Evolutionary conservation across 73 alveolate genomes (phyloP), one percentile per base, ranked within the genome.

Genomic region (Tetrahymena borealis): DNA sequence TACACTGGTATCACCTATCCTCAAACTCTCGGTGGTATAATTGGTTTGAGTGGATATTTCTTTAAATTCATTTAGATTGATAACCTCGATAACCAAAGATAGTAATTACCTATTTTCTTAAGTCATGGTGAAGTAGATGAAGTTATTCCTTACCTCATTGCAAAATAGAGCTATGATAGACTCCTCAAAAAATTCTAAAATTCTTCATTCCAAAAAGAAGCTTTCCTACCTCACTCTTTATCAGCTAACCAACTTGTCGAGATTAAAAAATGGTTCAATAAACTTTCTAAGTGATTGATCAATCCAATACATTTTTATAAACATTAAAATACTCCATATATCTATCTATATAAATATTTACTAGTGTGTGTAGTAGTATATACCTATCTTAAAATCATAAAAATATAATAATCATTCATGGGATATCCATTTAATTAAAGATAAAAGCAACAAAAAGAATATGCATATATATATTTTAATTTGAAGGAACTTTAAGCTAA

Each of bases 101-200:
- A 93, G 11, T 38, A 79, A 36, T 79, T 92, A 38, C 95, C 95
- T 39, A 93, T 93, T 38, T 39, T 79, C 78, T 60, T 93, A 5
- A 39, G 90, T 20, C 95, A 93, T 85, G 95, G 95, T 6, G 95
- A 92, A 38, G 90, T 60, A 24, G 95, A 93, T 79, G 95, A 93
- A 39, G 93, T 78, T 3, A 90, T 93, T 4, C 95, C 93, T 0
- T 79, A n/a, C 40, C 39, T 79, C 90, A 32, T 85, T 78, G 95
- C 93, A 10, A 41, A 40, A 33, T 39, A 79, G 31, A 79, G 91
- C 39, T 32, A 39, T 2, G 11, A 93, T 24, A 60, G 85, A n/a
- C 85, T 60, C 31, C 85, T 60, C 28, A 7, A 32, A 3, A 24
- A 60, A 9, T 60, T 60, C 10, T 24, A 60, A 60, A 60, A 60